Base-by-base conservation (phyloP, 768 basidiomycete species). In the Psilocybe sp. region DNA sequence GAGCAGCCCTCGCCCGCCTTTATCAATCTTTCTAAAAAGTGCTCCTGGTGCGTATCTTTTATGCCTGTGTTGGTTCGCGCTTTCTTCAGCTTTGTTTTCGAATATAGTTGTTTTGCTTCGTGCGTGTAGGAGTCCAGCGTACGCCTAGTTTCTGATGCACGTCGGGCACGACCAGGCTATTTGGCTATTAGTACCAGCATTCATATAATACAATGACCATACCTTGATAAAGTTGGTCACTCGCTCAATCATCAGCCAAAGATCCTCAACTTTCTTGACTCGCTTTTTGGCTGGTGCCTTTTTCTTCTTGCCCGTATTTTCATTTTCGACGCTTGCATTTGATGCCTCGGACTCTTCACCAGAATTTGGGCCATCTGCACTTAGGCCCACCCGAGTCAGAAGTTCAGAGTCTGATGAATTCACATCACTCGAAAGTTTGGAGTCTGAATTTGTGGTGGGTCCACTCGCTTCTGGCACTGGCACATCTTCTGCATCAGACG, bases 1-100 rank as follows among this genome's bases (percentile, higher is more conserved):
- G 20, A 4, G 5, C 47, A 34, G 1, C 50, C 42, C 12, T 63
- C 56, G 36, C 63, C 60, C 0, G 62, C 50, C 3, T 35, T 34
- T 34, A 61, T 57, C 0, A 67, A 12, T 18, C 44, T 40, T 1
- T 69, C 59, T 1, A 68, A 5, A 40, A 69, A 69, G 15, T 46
- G 33, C 1, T 54, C 49, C 35, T 64, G 67, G 45, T 61, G 65
- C 5, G 62, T 65, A 42, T 73, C 71, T 51, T 73, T 71, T 35
- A 70, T 51, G 0, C 70, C 70, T 0, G 59, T 45, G 1, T 58
- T 51, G 13, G 69, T 73, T 5, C 54, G 53, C 16, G 40, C 44
- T 5, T 48, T 55, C 32, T 55, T 54, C 32, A 58, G 47, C 13
- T 51, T 52, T 8, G 60, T 56, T 28, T 60, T 53, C 1, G 47